Base-by-base conservation (phyloP, 331 rosid genomes). In the Pyrus hybrid region DNA sequence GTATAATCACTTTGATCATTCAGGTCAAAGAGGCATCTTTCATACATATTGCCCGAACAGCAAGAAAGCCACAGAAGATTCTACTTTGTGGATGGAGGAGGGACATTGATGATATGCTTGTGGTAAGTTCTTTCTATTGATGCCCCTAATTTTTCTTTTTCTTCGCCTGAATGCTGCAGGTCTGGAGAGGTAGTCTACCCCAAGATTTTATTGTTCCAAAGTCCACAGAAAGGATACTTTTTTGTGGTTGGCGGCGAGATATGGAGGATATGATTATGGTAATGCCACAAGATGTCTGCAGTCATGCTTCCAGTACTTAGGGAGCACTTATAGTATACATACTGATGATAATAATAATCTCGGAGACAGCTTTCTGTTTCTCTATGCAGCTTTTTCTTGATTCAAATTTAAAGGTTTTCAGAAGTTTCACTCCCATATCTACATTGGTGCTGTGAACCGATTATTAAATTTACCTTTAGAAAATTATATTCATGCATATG, bases 201-300 rank as follows among this genome's bases (percentile, higher is more conserved):
- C 89, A 87, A 85, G 87, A 87, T 73, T 91, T 91, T 78, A 72
- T 85, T 80, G 88, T 82, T 85, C 95, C 91, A 65, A 86, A 85
- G 83, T 87, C 90, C 80, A 77, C 86, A 12, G 97, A 93, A 87
- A 93, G 77, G 84, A 93, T 93, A 77, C 96, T 90, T 68, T 85
- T 87, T 71, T 93, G 96, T 71, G 95, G 98, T 82, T 93, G 98
- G 98, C 83, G 98, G 67, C 96, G 95, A 80, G 98, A 93, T 85
- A 89, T 91, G 97, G 98, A 93, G 80, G 97, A 91, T 81, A 93
- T 93, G 95, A 87, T 93, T 86, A 86, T 86, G 98, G 98, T 93
- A 91, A 85, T 87, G 80, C 62, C 32, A 61, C 56, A 58, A 74
- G 79, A 85, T 76, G 76, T 87, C 60, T 67, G 66, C 79, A 81